Conservation (phyloP, 495 filamentous ascomycete genomes). For the Podospora australis region DNA sequence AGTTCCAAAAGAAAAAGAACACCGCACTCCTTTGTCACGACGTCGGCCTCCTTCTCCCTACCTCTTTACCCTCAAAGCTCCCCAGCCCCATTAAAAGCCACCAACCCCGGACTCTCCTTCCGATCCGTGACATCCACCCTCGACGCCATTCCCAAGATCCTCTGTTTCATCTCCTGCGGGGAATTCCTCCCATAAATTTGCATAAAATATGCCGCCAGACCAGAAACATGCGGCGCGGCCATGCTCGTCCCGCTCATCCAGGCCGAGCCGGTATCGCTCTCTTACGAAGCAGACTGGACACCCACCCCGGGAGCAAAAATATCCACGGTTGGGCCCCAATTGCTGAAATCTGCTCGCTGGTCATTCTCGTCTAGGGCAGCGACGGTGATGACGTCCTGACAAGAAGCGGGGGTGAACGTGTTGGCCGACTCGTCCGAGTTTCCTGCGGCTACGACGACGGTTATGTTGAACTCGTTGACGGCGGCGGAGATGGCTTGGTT, state of each 20-base stretch:
- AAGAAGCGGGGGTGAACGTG: constrained; percentile 48
- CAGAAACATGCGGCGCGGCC: constrained; percentile 45
- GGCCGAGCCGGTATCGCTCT: constrained; percentile 27
- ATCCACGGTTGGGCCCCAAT: constrained; percentile 54
- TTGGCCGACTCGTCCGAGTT: constrained; percentile 37
- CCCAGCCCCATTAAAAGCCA: not conserved
- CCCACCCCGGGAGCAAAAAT: constrained; percentile 51
- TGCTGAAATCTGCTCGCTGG: constrained; percentile 48
- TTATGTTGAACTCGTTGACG: constrained; percentile 36
- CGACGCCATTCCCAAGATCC: constrained; percentile 31
- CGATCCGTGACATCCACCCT: constrained; percentile 21
- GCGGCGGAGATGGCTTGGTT: constrained; percentile 45
- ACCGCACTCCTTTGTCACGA: too few species aligned
- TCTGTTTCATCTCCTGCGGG: constrained; percentile 13
- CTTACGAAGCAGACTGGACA: constrained; percentile 27
- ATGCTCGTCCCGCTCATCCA: constrained; percentile 43
- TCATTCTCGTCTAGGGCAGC: constrained; percentile 45
- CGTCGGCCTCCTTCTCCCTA: too few species aligned
- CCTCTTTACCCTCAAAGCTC: too few species aligned
- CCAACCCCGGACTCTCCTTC: not conserved
- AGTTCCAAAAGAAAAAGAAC: too few species aligned
- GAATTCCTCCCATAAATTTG: not conserved
- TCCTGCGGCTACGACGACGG: constrained; percentile 47
- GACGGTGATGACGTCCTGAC: constrained; percentile 48
- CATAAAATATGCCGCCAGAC: constrained; percentile 43